phyloP scores from a whole-genome alignment of 2,329 filamentous ascomycete genomes.

The Microdochium trichocladiopsis region DNA sequence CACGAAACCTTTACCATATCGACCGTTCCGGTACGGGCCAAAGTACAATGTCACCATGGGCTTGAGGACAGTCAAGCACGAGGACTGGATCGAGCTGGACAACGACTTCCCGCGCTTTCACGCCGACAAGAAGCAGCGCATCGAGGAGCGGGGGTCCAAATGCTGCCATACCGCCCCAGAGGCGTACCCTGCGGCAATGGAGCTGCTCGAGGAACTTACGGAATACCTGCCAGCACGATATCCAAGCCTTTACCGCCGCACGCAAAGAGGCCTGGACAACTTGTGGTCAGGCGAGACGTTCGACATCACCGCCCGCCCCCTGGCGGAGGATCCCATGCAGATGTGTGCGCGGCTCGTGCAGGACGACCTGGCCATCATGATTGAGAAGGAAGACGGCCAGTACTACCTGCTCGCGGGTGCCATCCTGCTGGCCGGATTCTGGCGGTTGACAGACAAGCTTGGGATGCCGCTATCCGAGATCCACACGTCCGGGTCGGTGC shows the following conservation, averaged over 20 bases:
- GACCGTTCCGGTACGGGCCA: constrained; percentile 71
- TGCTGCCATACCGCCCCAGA: constrained; percentile 64
- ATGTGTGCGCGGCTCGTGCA: constrained; percentile 67
- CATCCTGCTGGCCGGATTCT: constrained; percentile 75
- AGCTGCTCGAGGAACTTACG: constrained; percentile 67
- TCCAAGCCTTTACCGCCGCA: constrained; percentile 60
- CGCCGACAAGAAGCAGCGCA: constrained; percentile 60
- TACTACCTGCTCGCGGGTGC: constrained; percentile 75
- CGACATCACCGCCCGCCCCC: constrained; percentile 55
- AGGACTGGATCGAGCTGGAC: constrained; percentile 81
- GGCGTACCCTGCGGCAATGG: constrained; percentile 64
- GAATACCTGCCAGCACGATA: constrained; percentile 70
- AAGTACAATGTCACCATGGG: constrained; percentile 75
- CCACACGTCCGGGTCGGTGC: constrained; percentile 69
- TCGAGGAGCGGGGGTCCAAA: constrained; percentile 57
- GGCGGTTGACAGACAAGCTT: constrained; percentile 74
- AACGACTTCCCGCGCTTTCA: constrained; percentile 71
- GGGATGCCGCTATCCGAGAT: constrained; percentile 75
- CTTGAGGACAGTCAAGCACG: constrained; percentile 59
- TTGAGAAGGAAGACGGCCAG: constrained; percentile 67
- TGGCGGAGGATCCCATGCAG: constrained; percentile 72
- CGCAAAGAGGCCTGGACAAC: constrained; percentile 61
- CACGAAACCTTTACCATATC: constrained; percentile 71
- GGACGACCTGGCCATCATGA: constrained; percentile 80
- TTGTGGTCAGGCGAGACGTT: constrained; percentile 65